Percentiles rank a stretch among this genome's conserved stretches.
Conservation (phyloP, 2,329 filamentous ascomycete genomes). For the Endothia cerciana region DNA sequence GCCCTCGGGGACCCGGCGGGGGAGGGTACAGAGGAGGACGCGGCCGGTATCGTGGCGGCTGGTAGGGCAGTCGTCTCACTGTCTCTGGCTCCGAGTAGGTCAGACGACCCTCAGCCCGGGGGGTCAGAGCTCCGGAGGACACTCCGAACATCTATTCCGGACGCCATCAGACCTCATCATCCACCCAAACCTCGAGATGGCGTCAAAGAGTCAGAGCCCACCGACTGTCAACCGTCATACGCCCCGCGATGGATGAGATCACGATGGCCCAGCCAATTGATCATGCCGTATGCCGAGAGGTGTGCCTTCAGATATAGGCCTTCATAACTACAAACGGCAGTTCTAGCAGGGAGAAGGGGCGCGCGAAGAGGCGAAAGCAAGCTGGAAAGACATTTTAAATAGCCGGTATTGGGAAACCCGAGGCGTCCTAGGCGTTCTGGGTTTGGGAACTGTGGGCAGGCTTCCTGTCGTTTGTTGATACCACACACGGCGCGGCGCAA, state of each 20-base stretch:
- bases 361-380: neutral
- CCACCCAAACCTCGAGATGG: neutral
- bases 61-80: conserved; percentile 40
- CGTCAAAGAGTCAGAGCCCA: neutral
- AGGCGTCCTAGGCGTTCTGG: neutral
- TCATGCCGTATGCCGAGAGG: neutral
- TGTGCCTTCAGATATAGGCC: neutral
- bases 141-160: neutral
- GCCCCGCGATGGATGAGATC: neutral
- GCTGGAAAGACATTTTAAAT: neutral
- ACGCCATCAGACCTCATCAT: neutral
- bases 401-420: neutral
- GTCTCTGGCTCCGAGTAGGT: too few relatives aligned
- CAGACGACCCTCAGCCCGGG: neutral
- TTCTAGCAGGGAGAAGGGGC: neutral
- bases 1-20: conserved; percentile 56
- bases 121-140: neutral
- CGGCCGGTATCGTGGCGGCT: conserved; percentile 52
- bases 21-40: conserved; percentile 44
- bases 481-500: neutral
- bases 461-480: neutral
- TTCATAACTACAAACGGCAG: too few relatives aligned
- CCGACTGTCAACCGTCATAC: neutral
- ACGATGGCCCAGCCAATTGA: neutral
- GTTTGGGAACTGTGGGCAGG: neutral